Conservation (phyloP, 2,329 filamentous ascomycete species). For the Aspergillus brasiliensis region DNA sequence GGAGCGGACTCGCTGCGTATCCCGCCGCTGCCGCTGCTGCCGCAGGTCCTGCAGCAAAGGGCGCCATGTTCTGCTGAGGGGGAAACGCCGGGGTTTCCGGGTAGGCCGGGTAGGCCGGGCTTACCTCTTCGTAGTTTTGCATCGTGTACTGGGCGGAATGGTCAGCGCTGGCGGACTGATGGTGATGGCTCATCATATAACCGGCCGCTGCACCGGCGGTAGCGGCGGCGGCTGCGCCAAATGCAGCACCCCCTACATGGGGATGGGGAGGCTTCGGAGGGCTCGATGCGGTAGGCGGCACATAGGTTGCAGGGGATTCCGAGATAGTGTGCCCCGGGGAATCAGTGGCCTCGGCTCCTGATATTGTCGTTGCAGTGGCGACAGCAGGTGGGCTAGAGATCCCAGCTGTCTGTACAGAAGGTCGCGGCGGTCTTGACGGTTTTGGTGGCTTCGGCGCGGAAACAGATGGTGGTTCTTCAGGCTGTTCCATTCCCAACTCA, state of each 20-base stretch:
- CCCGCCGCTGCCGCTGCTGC: slow-evolving; percentile 36
- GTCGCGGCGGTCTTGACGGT: slow-evolving; percentile 30
- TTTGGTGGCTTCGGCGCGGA: slow-evolving; percentile 28
- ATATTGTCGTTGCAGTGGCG: slow-evolving; percentile 36
- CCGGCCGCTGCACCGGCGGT: slow-evolving; percentile 46
- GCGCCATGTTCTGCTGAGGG: slow-evolving; percentile 12
- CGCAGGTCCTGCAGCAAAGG: slow-evolving; percentile 7
- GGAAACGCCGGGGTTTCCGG: slow-evolving; percentile 14
- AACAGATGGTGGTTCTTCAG: slow-evolving; percentile 17
- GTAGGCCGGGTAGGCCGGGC: slow-evolving; percentile 16
- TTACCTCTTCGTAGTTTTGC: slow-evolving; percentile 32
- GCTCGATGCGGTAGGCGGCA: slow-evolving; percentile 17
- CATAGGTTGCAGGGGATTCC: slow-evolving; percentile 26
- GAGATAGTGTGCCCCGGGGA: slow-evolving; percentile 22
- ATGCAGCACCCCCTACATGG: slow-evolving; percentile 35
- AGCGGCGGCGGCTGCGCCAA: slow-evolving; percentile 43
- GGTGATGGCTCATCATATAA: slow-evolving; percentile 41
- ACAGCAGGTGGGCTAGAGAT: slow-evolving; percentile 32
- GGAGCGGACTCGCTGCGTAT: slow-evolving; percentile 41
- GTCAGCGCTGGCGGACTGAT: slow-evolving; percentile 32
- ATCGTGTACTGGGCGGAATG: slow-evolving; percentile 34
- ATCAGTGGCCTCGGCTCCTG: slow-evolving; percentile 41
- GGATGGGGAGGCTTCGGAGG: slow-evolving; percentile 32
- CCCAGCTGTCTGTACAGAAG: slow-evolving; percentile 35
- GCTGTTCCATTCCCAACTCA: slow-evolving; percentile 18